Percentiles rank a stretch among this genome's conserved stretches.
Conservation (phyloP, 257 asterid species). For the Solanum dulcamara region DNA sequence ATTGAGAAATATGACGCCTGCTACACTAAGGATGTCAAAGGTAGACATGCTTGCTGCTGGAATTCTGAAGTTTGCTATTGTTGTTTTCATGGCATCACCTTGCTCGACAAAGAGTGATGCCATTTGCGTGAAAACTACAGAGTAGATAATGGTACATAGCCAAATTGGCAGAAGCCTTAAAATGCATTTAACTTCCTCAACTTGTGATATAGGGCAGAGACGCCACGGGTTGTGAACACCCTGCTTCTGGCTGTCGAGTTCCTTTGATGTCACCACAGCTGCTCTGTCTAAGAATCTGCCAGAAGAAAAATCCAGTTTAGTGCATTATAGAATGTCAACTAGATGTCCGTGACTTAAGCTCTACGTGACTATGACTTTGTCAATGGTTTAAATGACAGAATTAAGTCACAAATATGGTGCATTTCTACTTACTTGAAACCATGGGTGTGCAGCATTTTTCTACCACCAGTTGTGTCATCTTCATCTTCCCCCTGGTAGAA, state of each 20-base stretch:
- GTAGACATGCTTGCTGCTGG: conserved; percentile 97
- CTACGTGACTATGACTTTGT: not conserved
- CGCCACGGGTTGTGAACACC: conserved; percentile 47
- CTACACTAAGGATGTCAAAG: conserved; percentile 89
- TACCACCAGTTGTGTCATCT: conserved; percentile 9
- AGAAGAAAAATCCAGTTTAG: not conserved
- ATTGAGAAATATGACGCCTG: conserved; percentile 72
- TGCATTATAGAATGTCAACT: not conserved
- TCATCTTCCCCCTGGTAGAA: conserved; percentile 29
- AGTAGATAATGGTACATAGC: conserved; percentile 92
- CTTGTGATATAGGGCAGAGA: conserved; percentile 85
- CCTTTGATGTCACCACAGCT: conserved; percentile 59
- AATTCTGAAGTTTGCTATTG: conserved; percentile 52
- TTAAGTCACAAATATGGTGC: not conserved
- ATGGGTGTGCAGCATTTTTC: conserved; percentile 77
- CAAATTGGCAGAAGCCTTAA: conserved; percentile 78
- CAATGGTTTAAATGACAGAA: not conserved
- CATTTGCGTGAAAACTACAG: conserved; percentile 97
- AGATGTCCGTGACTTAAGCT: not conserved
- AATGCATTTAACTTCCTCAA: conserved; percentile 89
- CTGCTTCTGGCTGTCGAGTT: conserved; percentile 31
- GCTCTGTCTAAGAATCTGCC: conserved; percentile 82
- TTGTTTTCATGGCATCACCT: conserved; percentile 85
- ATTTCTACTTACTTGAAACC: conserved; percentile 68
- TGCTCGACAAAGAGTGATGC: conserved; percentile 95